Evolutionary conservation across 768 basidiomycete species (phyloP), one percentile per base, ranked within the genome.

Genomic region (Dacryopinax spathularia): DNA sequence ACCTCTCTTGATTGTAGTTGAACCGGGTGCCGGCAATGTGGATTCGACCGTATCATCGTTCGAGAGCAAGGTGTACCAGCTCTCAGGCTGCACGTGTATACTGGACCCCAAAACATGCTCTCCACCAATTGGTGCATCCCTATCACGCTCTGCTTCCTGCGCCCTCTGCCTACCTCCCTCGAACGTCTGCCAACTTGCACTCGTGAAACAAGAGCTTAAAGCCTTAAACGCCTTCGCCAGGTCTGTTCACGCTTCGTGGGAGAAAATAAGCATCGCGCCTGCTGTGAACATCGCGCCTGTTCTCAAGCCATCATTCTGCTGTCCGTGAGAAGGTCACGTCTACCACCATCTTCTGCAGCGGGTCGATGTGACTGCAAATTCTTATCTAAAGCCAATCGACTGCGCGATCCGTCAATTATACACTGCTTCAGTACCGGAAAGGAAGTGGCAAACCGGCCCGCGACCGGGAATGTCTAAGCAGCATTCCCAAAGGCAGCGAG

Each of bases 231-330:
- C 3, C 25, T 56, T 5, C 22, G 31, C 29, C 48, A 56, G 48
- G 48, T 31, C 48, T 27, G 48, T 56, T 27, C 48, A 31, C 6
- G 25, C 48, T 56, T 56, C 48, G 25, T 56, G 48, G 13, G 3
- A 56, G 29, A 56, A n/a, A 56, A 56, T 56, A 56, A 56, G 48
- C 48, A 56, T 56, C 48, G 48, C 22, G 48, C 48, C 48, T 20
- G 18, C 10, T 56, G 31, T 31, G 48, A 56, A 9, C 6, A 18
- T 29, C 5, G 25, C 18, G 2, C 48, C 25, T 18, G 29, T 6
- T 41, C 39, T 41, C 7, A 5, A 41, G 4, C 18, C 39, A 15
- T 6, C 5, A 6, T 18, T 6, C 7, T 41, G 39, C 39, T 41
- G 39, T 15, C 16, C 48, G 15, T 29, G 9, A 7, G 29, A 56